Evolutionary conservation across 2,329 filamentous ascomycete species (phyloP).

Genomic region (Pseudocercospora crystallina): DNA sequence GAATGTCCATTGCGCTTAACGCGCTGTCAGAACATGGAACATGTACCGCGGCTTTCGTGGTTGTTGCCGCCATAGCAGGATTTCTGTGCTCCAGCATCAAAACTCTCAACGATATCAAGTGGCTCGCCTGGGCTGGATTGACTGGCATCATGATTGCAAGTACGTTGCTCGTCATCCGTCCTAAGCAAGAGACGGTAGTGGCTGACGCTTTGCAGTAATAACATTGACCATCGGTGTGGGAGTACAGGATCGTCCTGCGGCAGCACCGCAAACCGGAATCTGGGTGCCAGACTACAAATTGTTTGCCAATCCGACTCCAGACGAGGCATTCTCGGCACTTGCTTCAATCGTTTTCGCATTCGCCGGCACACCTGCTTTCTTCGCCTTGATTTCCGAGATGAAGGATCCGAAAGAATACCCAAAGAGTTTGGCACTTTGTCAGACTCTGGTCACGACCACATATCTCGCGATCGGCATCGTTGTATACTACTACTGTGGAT

Average conservation of each 20-base stretch:
- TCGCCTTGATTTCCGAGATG: conserved; percentile 44
- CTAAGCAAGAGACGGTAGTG: conserved; percentile 7
- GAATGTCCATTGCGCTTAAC: conserved; percentile 26
- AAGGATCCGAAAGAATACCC: conserved; percentile 36
- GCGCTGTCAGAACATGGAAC: conserved; percentile 27
- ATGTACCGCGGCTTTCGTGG: conserved; percentile 44
- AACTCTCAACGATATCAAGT: conserved; percentile 31
- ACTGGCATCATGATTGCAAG: conserved; percentile 21
- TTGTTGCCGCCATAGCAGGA: conserved; percentile 42
- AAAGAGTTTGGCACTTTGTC: conserved; percentile 36
- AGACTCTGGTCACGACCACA: conserved; percentile 21
- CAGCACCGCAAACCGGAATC: conserved; percentile 30
- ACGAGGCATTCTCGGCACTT: conserved; percentile 17
- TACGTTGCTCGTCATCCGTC: conserved; percentile 10
- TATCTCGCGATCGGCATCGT: conserved; percentile 43
- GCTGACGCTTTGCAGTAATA: conserved; percentile 22
- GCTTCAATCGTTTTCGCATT: conserved; percentile 16
- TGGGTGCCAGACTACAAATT: conserved; percentile 31
- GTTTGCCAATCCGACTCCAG: background rate
- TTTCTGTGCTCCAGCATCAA: conserved; percentile 38
- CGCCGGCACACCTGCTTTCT: conserved; percentile 29
- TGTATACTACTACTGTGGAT: conserved; percentile 50
- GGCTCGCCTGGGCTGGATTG: conserved; percentile 38
- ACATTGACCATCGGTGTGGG: conserved; percentile 36
- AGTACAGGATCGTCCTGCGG: conserved; percentile 34